These are phyloP conservation scores for Volutella citrinella DNA, from an alignment of 2,329 filamentous ascomycete genomes.

Conservation along the genomic window DNA sequence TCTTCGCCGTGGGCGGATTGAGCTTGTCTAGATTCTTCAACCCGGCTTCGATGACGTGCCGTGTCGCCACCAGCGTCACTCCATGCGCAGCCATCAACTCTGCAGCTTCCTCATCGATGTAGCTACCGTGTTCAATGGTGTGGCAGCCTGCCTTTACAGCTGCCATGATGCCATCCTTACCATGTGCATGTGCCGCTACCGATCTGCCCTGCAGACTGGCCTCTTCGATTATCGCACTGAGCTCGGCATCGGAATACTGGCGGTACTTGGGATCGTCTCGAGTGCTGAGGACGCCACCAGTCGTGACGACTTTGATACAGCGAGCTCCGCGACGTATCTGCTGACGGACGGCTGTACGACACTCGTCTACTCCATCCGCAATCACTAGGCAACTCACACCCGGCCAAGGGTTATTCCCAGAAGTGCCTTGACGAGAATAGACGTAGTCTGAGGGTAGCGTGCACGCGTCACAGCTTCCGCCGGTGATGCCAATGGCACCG, in stretches of 20 bases:
- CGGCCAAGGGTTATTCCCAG: constrained; percentile 29
- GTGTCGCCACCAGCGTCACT: constrained; percentile 37
- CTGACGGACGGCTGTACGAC: constrained; percentile 35
- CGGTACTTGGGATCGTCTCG: constrained; percentile 37
- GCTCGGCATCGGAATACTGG: constrained; percentile 39
- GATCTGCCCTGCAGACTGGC: constrained; percentile 33
- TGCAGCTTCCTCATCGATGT: constrained; percentile 39
- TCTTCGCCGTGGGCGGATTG: constrained; percentile 15
- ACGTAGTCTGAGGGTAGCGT: too few species aligned
- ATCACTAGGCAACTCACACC: constrained; percentile 30
- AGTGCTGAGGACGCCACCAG: constrained; percentile 37
- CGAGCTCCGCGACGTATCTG: constrained; percentile 39
- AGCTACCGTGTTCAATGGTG: constrained; percentile 39
- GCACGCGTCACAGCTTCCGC: constrained; percentile 43
- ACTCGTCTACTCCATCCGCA: constrained; percentile 40
- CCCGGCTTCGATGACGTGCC: constrained; percentile 33
- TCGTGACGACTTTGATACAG: constrained; percentile 40
- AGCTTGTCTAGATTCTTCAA: constrained; percentile 31
- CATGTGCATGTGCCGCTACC: constrained; percentile 39
- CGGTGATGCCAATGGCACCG: constrained; percentile 42
- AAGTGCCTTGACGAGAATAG: too few species aligned
- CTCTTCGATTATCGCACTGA: constrained; percentile 36
- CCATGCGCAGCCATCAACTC: constrained; percentile 36
- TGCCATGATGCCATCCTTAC: constrained; percentile 38
- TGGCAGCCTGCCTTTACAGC: constrained; percentile 35